phyloP scores from a whole-genome alignment of 2,329 filamentous ascomycete species.

The Alternaria alternata region DNA sequence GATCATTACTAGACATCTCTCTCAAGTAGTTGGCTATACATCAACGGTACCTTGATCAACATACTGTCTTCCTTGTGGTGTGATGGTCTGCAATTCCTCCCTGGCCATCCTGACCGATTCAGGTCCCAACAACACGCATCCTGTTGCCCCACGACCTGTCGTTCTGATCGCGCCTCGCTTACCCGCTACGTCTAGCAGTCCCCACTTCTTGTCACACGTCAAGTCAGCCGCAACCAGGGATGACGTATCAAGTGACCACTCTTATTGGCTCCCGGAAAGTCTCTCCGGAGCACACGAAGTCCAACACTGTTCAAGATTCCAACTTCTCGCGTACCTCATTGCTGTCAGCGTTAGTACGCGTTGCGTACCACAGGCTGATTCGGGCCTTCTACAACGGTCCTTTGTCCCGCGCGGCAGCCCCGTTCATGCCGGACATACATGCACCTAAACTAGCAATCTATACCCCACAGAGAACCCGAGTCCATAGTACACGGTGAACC shows the following conservation, averaged over 20 bases:
- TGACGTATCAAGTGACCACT: background rate
- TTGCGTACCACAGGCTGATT: background rate
- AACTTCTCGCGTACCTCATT: background rate
- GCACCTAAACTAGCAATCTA: background rate
- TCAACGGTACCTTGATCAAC: background rate
- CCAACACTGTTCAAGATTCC: background rate
- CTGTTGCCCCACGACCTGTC: background rate
- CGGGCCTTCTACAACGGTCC: background rate
- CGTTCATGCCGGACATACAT: background rate
- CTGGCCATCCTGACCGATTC: background rate
- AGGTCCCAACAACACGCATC: background rate
- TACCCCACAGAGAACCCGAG: background rate
- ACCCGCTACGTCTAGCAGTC: background rate
- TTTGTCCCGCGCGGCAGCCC: background rate
- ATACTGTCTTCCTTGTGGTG: background rate
- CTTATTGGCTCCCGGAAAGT: background rate
- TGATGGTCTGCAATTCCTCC: background rate
- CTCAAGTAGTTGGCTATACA: background rate
- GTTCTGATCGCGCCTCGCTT: background rate
- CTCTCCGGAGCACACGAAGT: background rate
- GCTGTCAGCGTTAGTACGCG: too few relatives aligned
- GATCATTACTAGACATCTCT: background rate
- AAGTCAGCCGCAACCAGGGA: background rate
- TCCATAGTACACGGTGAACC: too few relatives aligned
- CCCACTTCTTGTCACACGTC: constrained; percentile 1